These are phyloP conservation scores for Yamadazyma taylorii DNA, from an alignment of 1,139 yeast genomes.

Conservation along the genomic window DNA sequence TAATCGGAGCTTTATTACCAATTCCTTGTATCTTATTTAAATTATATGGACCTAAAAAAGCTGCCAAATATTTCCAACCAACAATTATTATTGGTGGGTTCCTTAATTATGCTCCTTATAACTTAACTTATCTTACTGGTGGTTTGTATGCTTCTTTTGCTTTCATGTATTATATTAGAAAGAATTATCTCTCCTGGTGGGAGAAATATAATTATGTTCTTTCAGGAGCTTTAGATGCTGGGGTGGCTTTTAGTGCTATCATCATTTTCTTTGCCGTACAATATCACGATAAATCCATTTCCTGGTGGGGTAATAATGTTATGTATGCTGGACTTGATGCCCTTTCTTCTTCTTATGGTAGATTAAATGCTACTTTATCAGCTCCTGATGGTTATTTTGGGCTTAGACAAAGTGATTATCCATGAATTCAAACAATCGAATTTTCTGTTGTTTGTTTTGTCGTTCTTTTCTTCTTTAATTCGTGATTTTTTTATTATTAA, in stretches of 20 bases:
- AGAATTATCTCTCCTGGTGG: slow-evolving; percentile 56
- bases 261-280: slow-evolving; percentile 59
- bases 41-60: slow-evolving; percentile 27
- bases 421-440: background rate
- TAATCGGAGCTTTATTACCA: slow-evolving; percentile 51
- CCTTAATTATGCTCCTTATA: slow-evolving; percentile 52
- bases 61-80: slow-evolving; percentile 39
- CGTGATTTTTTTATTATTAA: too few species aligned
- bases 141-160: slow-evolving; percentile 46
- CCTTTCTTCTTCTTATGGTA: slow-evolving; percentile 22
- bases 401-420: slow-evolving; percentile 1
- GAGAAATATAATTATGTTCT: slow-evolving; percentile 65
- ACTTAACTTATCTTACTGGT: slow-evolving; percentile 51
- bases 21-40: slow-evolving; percentile 40
- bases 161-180: slow-evolving; percentile 54
- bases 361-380: slow-evolving; percentile 14
- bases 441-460: too few species aligned
- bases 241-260: slow-evolving; percentile 56
- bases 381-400: slow-evolving; percentile 49
- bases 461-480: too few species aligned
- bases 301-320: slow-evolving; percentile 65
- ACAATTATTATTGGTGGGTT: slow-evolving; percentile 41
- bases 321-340: slow-evolving; percentile 45
- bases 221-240: slow-evolving; percentile 58
- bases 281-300: slow-evolving; percentile 35